Conservation (phyloP, 2,329 filamentous ascomycete species). For the Sclerotinia borealis region DNA sequence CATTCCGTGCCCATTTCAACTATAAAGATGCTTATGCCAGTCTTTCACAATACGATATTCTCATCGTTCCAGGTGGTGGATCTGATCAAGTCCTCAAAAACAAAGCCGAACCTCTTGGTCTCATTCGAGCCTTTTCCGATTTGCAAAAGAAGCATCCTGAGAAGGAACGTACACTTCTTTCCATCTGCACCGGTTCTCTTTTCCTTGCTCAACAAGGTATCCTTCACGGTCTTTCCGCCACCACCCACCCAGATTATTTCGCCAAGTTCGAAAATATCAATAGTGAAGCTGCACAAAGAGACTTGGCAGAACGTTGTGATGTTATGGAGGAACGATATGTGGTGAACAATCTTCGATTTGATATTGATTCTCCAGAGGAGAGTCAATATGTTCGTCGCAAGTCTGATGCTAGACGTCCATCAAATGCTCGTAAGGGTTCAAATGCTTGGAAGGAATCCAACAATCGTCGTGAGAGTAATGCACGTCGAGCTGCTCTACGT, state of each 20-base stretch:
- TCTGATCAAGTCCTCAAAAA: conserved; percentile 57
- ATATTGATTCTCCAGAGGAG: conserved; percentile 70
- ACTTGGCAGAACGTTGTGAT: conserved; percentile 71
- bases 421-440: conserved; percentile 71
- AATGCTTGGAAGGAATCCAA: conserved; percentile 74
- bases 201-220: conserved; percentile 72
- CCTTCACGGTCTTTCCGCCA: conserved; percentile 71
- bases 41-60: conserved; percentile 57
- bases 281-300: conserved; percentile 63
- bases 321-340: conserved; percentile 82
- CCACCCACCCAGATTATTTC: conserved; percentile 74
- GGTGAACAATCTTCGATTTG: conserved; percentile 86
- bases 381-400: conserved; percentile 78
- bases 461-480: conserved; percentile 71
- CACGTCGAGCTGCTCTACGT: conserved; percentile 61
- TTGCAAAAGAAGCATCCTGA: conserved; percentile 72
- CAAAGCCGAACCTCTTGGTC: conserved; percentile 60
- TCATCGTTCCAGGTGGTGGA: conserved; percentile 68
- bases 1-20: conserved; percentile 67
- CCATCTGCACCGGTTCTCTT: conserved; percentile 73
- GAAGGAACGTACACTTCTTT: conserved; percentile 75
- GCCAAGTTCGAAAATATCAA: conserved; percentile 77
- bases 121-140: conserved; percentile 73
- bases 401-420: conserved; percentile 58
- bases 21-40: conserved; percentile 72